Base-by-base conservation (phyloP, 768 basidiomycete species). In the Tricholoma saponaceum region DNA sequence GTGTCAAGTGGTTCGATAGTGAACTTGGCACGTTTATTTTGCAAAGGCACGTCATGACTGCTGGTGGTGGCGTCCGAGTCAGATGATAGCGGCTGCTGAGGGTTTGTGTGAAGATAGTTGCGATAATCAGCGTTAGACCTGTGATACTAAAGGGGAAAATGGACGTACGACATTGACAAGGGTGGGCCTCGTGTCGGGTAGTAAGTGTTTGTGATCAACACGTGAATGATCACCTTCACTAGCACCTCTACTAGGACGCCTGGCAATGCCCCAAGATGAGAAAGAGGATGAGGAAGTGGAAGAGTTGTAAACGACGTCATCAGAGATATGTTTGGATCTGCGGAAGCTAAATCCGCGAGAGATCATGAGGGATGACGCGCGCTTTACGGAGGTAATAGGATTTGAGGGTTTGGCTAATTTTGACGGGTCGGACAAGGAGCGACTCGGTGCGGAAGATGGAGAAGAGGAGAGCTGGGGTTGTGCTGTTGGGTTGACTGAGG, bases 21-120 rank as follows among this genome's bases (percentile, higher is more conserved):
- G 43, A 56, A 56, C 28, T 50, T 56, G 10, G 55, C 46, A 23
- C 55, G 55, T 56, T 50, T 56, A 23, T 9, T 50, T 32, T 10
- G 8, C 13, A 18, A 13, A 26, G 51, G 32, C 33, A 33, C 8
- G n/a, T 18, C n/a, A n/a, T n/a, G n/a, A n/a, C n/a, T n/a, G n/a
- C n/a, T n/a, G n/a, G n/a, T 2, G 25, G 26, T 52, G 26, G 51
- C n/a, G n/a, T n/a, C n/a, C n/a, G n/a, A 18, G 37, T 32, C 32
- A 37, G 20, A 44, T 16, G 41, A 55, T 30, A 5, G n/a, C 14
- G 33, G 23, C 20, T 9, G 23, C 20, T 9, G 22, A 22, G 10
- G 16, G 16, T 3, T 9, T 10, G 16, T 9, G 12, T n/a, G 13
- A 44, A 16, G n/a, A n/a, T 8, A 8, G n/a, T 43, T 16, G 9